Evolutionary conservation across 805 yeast genomes (phyloP).

Genomic region (Saturnispora sekii): DNA sequence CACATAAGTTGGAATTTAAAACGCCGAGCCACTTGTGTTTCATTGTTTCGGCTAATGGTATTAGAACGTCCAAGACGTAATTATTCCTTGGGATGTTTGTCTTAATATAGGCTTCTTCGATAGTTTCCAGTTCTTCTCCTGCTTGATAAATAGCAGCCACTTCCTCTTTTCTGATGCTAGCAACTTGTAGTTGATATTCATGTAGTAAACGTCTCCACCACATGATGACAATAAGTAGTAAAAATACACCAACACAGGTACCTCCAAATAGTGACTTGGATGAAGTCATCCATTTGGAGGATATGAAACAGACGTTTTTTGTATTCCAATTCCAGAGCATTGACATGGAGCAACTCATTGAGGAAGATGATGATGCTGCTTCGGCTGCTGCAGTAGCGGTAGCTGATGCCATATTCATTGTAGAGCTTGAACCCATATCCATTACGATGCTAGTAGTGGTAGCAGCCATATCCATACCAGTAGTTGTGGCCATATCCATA

Average conservation of each 20-base stretch:
- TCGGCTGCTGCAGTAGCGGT: neutral
- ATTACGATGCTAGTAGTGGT: slow-evolving; percentile 5
- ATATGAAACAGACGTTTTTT: slow-evolving; percentile 13
- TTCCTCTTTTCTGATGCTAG: slow-evolving; percentile 8
- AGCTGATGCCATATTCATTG: neutral
- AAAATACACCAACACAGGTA: slow-evolving; percentile 16
- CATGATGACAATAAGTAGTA: slow-evolving; percentile 8
- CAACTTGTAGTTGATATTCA: slow-evolving; percentile 10
- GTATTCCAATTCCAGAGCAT: slow-evolving; percentile 18
- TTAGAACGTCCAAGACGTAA: slow-evolving; percentile 5
- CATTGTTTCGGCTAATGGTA: slow-evolving; percentile 10
- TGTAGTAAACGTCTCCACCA: slow-evolving; percentile 15
- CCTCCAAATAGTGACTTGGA: slow-evolving; percentile 15
- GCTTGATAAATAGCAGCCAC: slow-evolving; percentile 3
- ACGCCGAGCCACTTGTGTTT: slow-evolving; percentile 14
- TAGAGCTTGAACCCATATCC: neutral
- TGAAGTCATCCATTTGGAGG: slow-evolving; percentile 13
- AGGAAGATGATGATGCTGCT: slow-evolving; percentile 2
- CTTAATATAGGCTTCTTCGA: neutral
- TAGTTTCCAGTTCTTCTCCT: neutral
- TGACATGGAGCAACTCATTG: slow-evolving; percentile 13
- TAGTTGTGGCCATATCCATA: slow-evolving; percentile 5
- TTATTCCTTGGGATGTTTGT: neutral
- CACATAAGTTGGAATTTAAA: slow-evolving; percentile 10
- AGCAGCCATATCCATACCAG: slow-evolving; percentile 2